A percentile compares a stretch with the other conserved stretches of the same genome.
Evolutionary conservation across 2,329 filamentous ascomycete genomes (phyloP).

Genomic region (Chaetothyriales sp.): DNA sequence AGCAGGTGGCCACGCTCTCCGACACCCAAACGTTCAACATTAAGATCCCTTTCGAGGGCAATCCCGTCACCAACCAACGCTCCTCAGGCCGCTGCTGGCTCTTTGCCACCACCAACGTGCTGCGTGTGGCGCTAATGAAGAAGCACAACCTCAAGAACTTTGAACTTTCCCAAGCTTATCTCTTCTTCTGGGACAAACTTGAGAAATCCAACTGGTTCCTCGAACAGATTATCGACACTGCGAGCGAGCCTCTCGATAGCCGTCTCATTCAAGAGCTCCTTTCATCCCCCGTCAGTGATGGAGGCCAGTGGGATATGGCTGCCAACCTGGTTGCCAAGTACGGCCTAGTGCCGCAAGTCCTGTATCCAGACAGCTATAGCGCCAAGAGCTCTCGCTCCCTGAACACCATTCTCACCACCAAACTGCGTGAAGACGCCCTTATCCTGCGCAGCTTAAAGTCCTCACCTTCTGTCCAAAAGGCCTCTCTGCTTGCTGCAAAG

Average conservation of each 20-base stretch:
- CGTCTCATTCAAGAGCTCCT: constrained; percentile 60
- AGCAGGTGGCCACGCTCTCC: constrained; percentile 46
- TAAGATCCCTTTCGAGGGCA: constrained; percentile 67
- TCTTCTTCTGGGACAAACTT: constrained; percentile 90
- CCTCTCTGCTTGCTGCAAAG: constrained; percentile 42
- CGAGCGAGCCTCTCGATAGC: constrained; percentile 54
- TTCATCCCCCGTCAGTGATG: constrained; percentile 57
- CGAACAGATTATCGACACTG: constrained; percentile 67
- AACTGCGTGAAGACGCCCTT: constrained; percentile 76
- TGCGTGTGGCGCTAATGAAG: constrained; percentile 77
- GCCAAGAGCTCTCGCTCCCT: constrained; percentile 57
- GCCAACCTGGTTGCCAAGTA: constrained; percentile 77
- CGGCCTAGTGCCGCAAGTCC: constrained; percentile 65
- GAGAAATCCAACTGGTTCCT: constrained; percentile 87
- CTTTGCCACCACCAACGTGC: constrained; percentile 82
- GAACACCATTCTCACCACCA: constrained; percentile 64
- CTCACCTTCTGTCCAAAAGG: constrained; percentile 18
- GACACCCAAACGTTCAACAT: constrained; percentile 75
- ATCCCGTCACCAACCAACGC: constrained; percentile 72
- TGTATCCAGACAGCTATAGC: constrained; percentile 75
- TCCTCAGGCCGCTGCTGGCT: constrained; percentile 79
- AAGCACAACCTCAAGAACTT: constrained; percentile 64
- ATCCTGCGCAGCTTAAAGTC: constrained; percentile 45
- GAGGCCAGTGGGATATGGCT: constrained; percentile 88
- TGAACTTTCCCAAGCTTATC: constrained; percentile 74